Evolutionary conservation across 78 protist genomes (phyloP).

Genomic region (Dictyostelium intermedium): DNA sequence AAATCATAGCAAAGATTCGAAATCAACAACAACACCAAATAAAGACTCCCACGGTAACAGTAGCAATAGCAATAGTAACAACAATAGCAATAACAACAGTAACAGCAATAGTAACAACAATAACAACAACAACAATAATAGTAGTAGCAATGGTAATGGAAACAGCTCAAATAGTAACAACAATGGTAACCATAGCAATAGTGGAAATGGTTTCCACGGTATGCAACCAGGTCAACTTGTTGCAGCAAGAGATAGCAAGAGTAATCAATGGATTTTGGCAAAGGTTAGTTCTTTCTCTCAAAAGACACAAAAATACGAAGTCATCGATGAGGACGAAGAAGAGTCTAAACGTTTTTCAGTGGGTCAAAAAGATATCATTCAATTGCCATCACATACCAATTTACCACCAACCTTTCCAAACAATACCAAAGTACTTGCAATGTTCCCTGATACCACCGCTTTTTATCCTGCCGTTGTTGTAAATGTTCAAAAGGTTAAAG

Average conservation of each 20-base stretch:
- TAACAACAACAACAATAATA: not conserved
- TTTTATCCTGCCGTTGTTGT: slow-evolving; percentile 76
- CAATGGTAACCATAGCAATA: not conserved
- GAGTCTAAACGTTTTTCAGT: slow-evolving; percentile 60
- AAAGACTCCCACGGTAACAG: not conserved
- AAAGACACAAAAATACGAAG: slow-evolving; percentile 66
- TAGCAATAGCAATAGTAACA: not conserved
- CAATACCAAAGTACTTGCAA: slow-evolving; percentile 60
- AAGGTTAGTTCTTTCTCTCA: slow-evolving; percentile 14
- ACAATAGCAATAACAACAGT: not conserved
- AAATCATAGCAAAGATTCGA: not conserved
- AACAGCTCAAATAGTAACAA: not conserved
- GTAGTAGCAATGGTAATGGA: not conserved
- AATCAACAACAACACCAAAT: slow-evolving; percentile 25
- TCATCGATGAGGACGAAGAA: slow-evolving; percentile 75
- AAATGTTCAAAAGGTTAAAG: not conserved
- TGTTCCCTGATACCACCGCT: slow-evolving; percentile 82
- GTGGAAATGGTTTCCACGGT: not conserved
- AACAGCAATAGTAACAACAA: not conserved
- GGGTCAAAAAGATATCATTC: slow-evolving; percentile 46
- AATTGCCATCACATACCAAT: slow-evolving; percentile 7
- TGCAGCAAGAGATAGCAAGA: slow-evolving; percentile 37
- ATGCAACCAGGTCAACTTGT: slow-evolving; percentile 35
- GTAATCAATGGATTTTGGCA: slow-evolving; percentile 65
- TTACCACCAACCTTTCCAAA: slow-evolving; percentile 29